Evolutionary conservation across 495 filamentous ascomycete genomes (phyloP), one percentile per base, ranked within the genome.

Genomic region (Staphylotrichum longicolle): DNA sequence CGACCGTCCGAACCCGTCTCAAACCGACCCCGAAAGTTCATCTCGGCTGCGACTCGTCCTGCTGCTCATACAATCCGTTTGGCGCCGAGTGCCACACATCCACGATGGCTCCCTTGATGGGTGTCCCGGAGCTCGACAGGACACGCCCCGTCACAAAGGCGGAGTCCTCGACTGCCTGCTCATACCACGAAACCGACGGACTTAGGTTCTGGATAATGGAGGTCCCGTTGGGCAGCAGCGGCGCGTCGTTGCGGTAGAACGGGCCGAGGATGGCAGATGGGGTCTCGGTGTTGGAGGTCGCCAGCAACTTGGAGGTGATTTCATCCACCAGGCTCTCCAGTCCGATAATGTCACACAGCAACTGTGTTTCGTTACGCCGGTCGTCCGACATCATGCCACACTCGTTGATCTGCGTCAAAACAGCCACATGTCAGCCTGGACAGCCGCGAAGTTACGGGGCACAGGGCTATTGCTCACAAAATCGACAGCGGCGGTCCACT

Each of bases 41-140:
- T 86, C 61, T 91, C 6, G 82, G 80, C 77, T 90, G 87, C n/a
- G 51, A 51, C 30, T 83, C 71, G 62, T 93, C 89, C 74, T 91
- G 88, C 77, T 90, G 87, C 77, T 91, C 88, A 68, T 93, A 93
- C 58, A 91, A 71, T 2, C 89, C 89, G 65, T 91, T 91, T 14
- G 88, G 88, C 5, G 84, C 86, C 8, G 86, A 83, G 63, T 91
- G 85, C 89, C 89, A 93, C 34, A 91, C 79, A 68, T 93, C 89
- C n/a, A 93, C 75, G 50, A 80, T 71, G 1, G 88, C 86, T 54
- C 78, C 79, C 14, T 80, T 75, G 32, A 91, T 78, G 7, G 88
- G 86, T 57, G 75, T 79, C 54, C 86, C 83, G 4, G 48, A 52
- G n/a, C 66, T 52, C 9, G 70, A 64, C 35, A 84, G 46, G 3